Conservation (phyloP, 495 filamentous ascomycete genomes). For the Alectoria sarmentosa region DNA sequence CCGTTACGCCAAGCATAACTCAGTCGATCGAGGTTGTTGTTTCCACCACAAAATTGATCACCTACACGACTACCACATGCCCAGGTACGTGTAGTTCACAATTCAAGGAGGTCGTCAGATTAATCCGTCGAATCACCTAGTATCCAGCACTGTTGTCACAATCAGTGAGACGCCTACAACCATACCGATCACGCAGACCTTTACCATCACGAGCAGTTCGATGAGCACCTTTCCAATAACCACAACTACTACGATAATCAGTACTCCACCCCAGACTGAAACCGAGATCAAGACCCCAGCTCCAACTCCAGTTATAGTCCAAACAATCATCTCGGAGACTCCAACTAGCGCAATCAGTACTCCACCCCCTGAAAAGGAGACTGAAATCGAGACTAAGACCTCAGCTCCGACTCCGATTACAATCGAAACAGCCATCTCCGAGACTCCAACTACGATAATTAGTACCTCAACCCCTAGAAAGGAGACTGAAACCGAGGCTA, state of each 20-base stretch:
- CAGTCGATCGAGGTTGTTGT: neutral
- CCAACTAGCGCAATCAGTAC: neutral
- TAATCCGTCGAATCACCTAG: neutral
- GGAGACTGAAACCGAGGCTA: neutral
- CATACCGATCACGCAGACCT: neutral
- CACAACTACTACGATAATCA: neutral
- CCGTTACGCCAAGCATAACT: neutral
- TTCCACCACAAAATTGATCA: neutral
- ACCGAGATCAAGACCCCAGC: slow-evolving; percentile 1
- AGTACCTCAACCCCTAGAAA: neutral
- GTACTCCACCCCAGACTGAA: neutral
- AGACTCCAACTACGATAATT: neutral
- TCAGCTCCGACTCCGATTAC: neutral
- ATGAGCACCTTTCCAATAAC: slow-evolving; percentile 6
- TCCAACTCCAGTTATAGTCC: neutral
- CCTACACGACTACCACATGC: slow-evolving; percentile 18
- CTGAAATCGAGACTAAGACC: neutral
- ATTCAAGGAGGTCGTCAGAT: neutral
- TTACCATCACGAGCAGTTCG: slow-evolving; percentile 1
- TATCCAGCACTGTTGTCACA: slow-evolving; percentile 13
- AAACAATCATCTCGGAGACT: neutral
- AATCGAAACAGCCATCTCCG: neutral
- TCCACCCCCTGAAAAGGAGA: slow-evolving; percentile 2
- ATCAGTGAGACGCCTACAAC: neutral
- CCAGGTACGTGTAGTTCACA: slow-evolving; percentile 4